Base-by-base conservation (phyloP, 140 eudicot species). In the Artemisia princeps region DNA sequence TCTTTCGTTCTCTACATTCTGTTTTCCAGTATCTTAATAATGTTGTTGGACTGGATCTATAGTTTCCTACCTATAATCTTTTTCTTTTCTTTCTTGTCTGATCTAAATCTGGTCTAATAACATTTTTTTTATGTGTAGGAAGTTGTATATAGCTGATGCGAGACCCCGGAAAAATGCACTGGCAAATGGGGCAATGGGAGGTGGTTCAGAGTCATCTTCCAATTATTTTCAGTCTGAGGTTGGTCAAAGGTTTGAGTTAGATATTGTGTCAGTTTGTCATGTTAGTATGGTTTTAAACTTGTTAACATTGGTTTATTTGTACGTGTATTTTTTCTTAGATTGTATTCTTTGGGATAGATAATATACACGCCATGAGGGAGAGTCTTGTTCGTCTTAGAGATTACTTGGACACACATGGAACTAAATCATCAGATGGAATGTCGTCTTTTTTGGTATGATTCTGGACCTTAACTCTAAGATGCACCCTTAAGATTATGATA, bases 121-220 rank as follows among this genome's bases (percentile, higher is more conserved):
- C 56, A 24, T 71, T 59, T 44, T 17, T 28, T 0, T 60, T 64
- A 45, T 54, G 13, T 79, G 14, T 80, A 94, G 99, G 90, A 94
- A 94, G 83, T 80, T 94, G 49, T 94, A 87, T 55, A 94, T 94
- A 56, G 95, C 94, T 68, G 99, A 94, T 79, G 99, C 99, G 69
- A 86, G 99, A 76, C 99, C 99, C 3, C 74, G 98, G 59, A 94
- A 94, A 82, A 88, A 94, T 79, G 96, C 99, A 17, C 75, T 94
- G 66, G 99, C 99, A 68, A 94, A 94, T 82, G 99, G 99, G 61
- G 99, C 99, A 68, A 88, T 94, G 96, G 99, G 99, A 69, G 99
- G 99, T 51, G 99, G 99, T 62, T 94, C 99, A 5, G 99, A 94
- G 83, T 94, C 99, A 63, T 88, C 99, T 54, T 78, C 99, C 62